phyloP scores from a whole-genome alignment of 805 yeast species.

The Teunomyces tritomae region DNA sequence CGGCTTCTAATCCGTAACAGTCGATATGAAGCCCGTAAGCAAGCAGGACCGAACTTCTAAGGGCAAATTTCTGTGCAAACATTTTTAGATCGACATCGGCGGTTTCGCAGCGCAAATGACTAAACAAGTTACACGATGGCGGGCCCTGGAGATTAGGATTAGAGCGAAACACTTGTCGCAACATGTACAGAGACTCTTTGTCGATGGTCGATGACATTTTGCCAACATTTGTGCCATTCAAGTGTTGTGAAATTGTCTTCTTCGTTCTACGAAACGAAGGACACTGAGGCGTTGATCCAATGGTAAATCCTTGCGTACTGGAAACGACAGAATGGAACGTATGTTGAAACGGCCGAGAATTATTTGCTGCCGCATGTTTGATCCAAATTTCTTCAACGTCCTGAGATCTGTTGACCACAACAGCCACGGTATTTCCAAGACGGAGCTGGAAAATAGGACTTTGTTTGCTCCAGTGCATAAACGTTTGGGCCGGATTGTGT shows the following conservation, averaged over 20 bases:
- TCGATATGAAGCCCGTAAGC: slow-evolving; percentile 55
- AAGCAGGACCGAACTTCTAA: slow-evolving; percentile 47
- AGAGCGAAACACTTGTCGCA: slow-evolving; percentile 13
- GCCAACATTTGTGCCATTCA: slow-evolving; percentile 38
- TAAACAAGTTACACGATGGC: slow-evolving; percentile 18
- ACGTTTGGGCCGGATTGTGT: slow-evolving; percentile 49
- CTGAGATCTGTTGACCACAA: slow-evolving; percentile 66
- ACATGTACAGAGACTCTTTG: slow-evolving; percentile 29
- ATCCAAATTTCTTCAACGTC: slow-evolving; percentile 57
- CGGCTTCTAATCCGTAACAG: slow-evolving; percentile 31
- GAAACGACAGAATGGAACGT: slow-evolving; percentile 68
- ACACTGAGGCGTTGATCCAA: slow-evolving; percentile 65
- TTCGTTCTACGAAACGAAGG: slow-evolving; percentile 44
- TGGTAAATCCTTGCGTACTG: slow-evolving; percentile 53
- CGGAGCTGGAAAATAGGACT: slow-evolving; percentile 59
- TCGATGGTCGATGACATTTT: slow-evolving; percentile 34
- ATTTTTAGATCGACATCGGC: slow-evolving; percentile 40
- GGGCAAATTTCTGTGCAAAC: slow-evolving; percentile 48
- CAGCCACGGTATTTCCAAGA: slow-evolving; percentile 53
- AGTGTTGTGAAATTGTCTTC: slow-evolving; percentile 45
- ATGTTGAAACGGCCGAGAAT: slow-evolving; percentile 64
- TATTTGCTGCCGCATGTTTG: slow-evolving; percentile 44
- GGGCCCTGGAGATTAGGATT: slow-evolving; percentile 13
- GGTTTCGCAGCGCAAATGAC: slow-evolving; percentile 6
- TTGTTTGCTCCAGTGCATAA: slow-evolving; percentile 44